Base-by-base conservation (phyloP, 2,329 filamentous ascomycete genomes). In the Penicillium italicum region DNA sequence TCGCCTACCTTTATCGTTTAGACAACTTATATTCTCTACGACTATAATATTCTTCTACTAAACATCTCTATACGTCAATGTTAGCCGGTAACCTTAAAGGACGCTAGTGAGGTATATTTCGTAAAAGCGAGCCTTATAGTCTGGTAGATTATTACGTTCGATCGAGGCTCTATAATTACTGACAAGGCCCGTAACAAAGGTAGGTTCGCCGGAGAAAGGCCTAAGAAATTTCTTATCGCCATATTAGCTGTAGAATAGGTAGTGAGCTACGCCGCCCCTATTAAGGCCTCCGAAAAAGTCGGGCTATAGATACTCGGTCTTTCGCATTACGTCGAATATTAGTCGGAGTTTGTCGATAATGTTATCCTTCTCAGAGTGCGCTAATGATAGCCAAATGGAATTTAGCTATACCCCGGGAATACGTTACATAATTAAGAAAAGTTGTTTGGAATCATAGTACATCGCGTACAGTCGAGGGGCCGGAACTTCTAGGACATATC, bases 11-110 rank as follows among this genome's bases (percentile, higher is more conserved):
- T 66, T 62, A 41, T 52, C 50, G 18, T 66, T 66, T 34, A 1
- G 37, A 22, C 45, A n/a, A 44, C 41, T 57, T 42, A 30, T 49
- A 54, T 65, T 64, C 48, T 66, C 61, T 14, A 36, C 60, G 36
- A 65, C 63, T 45, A 67, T 60, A 55, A 67, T 66, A 33, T 67
- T 68, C 46, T 66, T 67, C 55, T 63, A 65, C 59, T 71, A 66
- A 52, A 65, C 44, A 41, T 69, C 68, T 30, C 67, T 64, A 57
- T 71, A 67, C 12, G 68, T 69, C 41, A 69, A 59, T 37, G 62
- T 69, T 0, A 68, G 64, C 57, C 62, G 64, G 46, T 69, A 64
- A 16, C 66, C 66, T 53, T 66, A 56, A 49, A 69, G 59, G 31
- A 69, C 55, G n/a, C 51, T 34, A 54, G 56, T 6, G 22, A 70